Percentiles rank a stretch among this genome's conserved stretches.
These are phyloP conservation scores for Sporothrix euskadiensis DNA, from an alignment of 2,329 filamentous ascomycete species.

Conservation along the genomic window DNA sequence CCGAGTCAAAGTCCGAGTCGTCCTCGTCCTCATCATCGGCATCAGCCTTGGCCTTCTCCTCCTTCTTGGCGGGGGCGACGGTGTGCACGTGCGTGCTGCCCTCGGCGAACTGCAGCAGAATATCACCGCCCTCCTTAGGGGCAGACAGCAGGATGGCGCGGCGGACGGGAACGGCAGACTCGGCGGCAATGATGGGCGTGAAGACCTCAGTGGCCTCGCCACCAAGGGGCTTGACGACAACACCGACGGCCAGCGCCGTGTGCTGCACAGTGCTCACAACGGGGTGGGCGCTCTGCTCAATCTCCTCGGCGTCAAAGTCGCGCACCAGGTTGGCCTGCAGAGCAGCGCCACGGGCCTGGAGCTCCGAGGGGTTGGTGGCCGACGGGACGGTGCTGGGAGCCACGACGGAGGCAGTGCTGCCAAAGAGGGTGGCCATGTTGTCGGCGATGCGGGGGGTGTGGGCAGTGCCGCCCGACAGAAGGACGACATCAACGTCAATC, in stretches of 20 bases:
- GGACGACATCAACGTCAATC: constrained; percentile 90
- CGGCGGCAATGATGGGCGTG: constrained; percentile 75
- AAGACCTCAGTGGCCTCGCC: constrained; percentile 68
- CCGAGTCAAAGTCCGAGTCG: constrained; percentile 59
- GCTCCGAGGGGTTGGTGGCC: constrained; percentile 91
- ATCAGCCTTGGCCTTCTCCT: constrained; percentile 62
- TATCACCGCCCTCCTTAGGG: constrained; percentile 79
- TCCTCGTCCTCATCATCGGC: constrained; percentile 64
- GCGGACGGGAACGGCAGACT: constrained; percentile 88
- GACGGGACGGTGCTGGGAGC: constrained; percentile 76
- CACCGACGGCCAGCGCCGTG: constrained; percentile 82
- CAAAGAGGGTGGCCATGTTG: constrained; percentile 78
- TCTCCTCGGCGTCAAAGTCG: constrained; percentile 90
- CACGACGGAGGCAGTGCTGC: constrained; percentile 72
- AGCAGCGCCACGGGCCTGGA: constrained; percentile 84
- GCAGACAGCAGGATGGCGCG: constrained; percentile 76
- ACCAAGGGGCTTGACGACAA: constrained; percentile 63
- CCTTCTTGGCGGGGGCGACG: constrained; percentile 89
- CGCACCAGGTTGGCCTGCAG: constrained; percentile 93
- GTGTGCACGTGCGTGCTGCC: constrained; percentile 65
- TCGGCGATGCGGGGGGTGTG: constrained; percentile 91
- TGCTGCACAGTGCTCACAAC: constrained; percentile 94
- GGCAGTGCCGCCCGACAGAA: constrained; percentile 86
- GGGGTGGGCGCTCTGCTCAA: constrained; percentile 93
- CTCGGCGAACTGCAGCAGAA: constrained; percentile 85